Evolutionary conservation across 768 basidiomycete species (phyloP).

Genomic region (Glaciozyma martinii): DNA sequence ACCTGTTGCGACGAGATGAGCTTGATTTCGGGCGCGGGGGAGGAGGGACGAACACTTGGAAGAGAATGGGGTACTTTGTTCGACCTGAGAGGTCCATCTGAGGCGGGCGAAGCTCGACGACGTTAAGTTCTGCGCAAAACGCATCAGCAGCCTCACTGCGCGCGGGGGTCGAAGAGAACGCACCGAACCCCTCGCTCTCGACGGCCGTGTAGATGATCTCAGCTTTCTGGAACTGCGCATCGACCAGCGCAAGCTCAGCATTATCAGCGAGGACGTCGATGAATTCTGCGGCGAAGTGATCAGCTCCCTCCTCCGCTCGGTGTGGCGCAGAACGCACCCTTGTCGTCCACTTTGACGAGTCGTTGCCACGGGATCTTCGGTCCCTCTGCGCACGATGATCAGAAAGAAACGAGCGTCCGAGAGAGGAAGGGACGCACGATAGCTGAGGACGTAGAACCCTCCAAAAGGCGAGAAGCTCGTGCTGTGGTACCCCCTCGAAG

Average conservation of each 20-base stretch:
- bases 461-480: slow-evolving; percentile 74
- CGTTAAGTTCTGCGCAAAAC: slow-evolving; percentile 47
- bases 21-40: background rate
- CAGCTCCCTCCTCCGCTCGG: background rate
- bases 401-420: background rate
- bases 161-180: background rate
- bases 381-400: slow-evolving; percentile 43
- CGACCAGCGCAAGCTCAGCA: slow-evolving; percentile 53
- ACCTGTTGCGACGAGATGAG: slow-evolving; percentile 44
- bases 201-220: slow-evolving; percentile 63
- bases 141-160: background rate
- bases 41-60: slow-evolving; percentile 55
- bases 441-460: slow-evolving; percentile 72
- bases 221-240: slow-evolving; percentile 61
- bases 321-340: slow-evolving; percentile 40
- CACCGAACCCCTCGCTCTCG: slow-evolving; percentile 48
- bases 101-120: slow-evolving; percentile 81
- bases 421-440: slow-evolving; percentile 38
- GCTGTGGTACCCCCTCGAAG: slow-evolving; percentile 48
- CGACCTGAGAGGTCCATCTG: slow-evolving; percentile 90
- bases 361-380: slow-evolving; percentile 82
- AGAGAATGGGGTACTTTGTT: slow-evolving; percentile 88
- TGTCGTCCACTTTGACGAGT: slow-evolving; percentile 52
- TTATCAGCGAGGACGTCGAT: slow-evolving; percentile 65
- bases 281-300: slow-evolving; percentile 41